Evolutionary conservation across 306 rosid genomes (phyloP), one percentile per base, ranked within the genome.

Genomic region (Quercus aquifolioides): DNA sequence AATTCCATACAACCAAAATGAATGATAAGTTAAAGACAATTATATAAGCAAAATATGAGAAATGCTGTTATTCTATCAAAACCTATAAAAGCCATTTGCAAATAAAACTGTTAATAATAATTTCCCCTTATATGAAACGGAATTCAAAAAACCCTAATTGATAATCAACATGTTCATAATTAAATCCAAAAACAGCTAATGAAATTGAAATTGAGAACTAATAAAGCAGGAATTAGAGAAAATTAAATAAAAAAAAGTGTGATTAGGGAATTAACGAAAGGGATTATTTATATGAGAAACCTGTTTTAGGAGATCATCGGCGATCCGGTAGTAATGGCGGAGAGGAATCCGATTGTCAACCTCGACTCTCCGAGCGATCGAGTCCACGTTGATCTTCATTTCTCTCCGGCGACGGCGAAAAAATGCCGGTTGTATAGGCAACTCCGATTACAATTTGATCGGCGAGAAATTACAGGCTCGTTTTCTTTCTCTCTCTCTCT

Each of bases 291-390:
- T 49, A 49, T 49, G 6, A 25, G 33, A 14, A 38, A 93, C 99
- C 99, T 96, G 98, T 74, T 89, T 90, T 86, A 96, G 93, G 76
- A 96, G 98, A 60, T 87, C 91, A 85, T 93, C 97, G 60, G 99
- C 98, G 77, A 96, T 96, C 26, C 99, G 93, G 56, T 90, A 91
- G 83, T 96, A 96, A 72, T 90, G 75, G 20, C 87, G 94, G 78
- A 96, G 96, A 65, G 94, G 88, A 80, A 93, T 89, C 78, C 94
- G 93, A 86, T 87, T 84, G 51, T 96, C 99, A 77, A 93, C 94
- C 60, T 86, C 90, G 51, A 96, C 86, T 86, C 68, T 88, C 85
- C 91, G 94, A 77, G 97, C 85, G 52, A 81, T 80, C 14, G 90
- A 79, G 74, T 88, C 87, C 28, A 96, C 76, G 90, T 88, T 88